These are phyloP conservation scores for Candida gorgasii DNA, from an alignment of 805 yeast genomes.

Conservation along the genomic window DNA sequence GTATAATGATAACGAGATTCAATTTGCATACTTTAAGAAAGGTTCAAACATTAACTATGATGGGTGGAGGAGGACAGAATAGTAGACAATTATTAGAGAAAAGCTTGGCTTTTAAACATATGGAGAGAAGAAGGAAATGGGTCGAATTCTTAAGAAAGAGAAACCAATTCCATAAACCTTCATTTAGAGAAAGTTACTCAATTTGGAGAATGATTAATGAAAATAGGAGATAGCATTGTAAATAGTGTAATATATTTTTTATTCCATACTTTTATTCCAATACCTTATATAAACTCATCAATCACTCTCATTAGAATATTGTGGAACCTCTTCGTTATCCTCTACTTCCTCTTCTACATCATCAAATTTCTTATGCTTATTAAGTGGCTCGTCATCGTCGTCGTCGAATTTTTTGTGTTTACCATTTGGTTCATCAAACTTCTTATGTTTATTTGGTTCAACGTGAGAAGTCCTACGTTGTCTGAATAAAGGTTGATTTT, in stretches of 20 bases:
- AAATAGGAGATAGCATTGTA: slow-evolving; percentile 19
- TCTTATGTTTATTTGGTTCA: slow-evolving; percentile 37
- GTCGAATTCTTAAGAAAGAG: slow-evolving; percentile 3
- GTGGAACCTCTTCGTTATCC: slow-evolving; percentile 16
- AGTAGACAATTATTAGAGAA: slow-evolving; percentile 6
- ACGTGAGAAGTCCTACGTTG: slow-evolving; percentile 29
- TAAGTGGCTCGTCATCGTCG: slow-evolving; percentile 20
- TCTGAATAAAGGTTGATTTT: slow-evolving; percentile 54
- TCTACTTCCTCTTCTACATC: slow-evolving; percentile 9
- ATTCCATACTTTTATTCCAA: background rate
- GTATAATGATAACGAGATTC: slow-evolving; percentile 51
- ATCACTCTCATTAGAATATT: slow-evolving; percentile 14
- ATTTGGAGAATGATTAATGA: slow-evolving; percentile 48
- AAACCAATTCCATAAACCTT: slow-evolving; percentile 27
- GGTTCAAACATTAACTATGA: slow-evolving; percentile 70
- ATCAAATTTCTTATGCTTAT: slow-evolving; percentile 16
- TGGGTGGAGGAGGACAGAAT: slow-evolving; percentile 23
- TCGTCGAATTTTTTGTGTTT: slow-evolving; percentile 16
- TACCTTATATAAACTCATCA: background rate
- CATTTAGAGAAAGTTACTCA: slow-evolving; percentile 36
- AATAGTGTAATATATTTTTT: slow-evolving; percentile 6
- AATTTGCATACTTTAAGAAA: slow-evolving; percentile 58
- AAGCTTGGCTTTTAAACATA: slow-evolving; percentile 6
- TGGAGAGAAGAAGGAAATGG: slow-evolving; percentile 7
- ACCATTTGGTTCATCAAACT: slow-evolving; percentile 43